Conservation (phyloP, 306 rosid species). For the Medicago arabica region DNA sequence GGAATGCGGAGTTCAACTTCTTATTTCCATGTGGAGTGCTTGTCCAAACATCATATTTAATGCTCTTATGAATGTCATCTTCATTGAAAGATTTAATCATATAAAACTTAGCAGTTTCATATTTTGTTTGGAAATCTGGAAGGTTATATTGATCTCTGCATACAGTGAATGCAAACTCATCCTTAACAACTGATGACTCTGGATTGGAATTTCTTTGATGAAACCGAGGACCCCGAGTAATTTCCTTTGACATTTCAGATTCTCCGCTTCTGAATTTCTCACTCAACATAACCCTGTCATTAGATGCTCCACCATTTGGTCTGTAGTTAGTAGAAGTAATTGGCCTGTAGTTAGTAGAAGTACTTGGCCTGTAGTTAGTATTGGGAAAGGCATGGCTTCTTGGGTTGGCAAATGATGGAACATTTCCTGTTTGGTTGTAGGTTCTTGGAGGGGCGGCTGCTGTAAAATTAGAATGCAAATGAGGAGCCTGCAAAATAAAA, state of each 20-base stretch:
- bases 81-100: conserved; percentile 89
- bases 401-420: conserved; percentile 50
- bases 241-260: conserved; percentile 53
- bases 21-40: conserved; percentile 79
- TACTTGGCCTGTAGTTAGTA: conserved; percentile 34
- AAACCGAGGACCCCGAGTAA: conserved; percentile 79
- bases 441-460: conserved; percentile 49
- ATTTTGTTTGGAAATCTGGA: conserved; percentile 62
- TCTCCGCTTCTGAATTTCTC: conserved; percentile 55
- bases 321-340: conserved; percentile 40
- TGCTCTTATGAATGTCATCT: conserved; percentile 79
- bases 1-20: conserved; percentile 71
- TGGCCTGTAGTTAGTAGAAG: conserved; percentile 36
- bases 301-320: conserved; percentile 49
- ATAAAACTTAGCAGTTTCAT: conserved; percentile 69
- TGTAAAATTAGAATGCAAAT: conserved; percentile 54
- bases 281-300: conserved; percentile 44
- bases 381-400: conserved; percentile 43
- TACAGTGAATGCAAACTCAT: conserved; percentile 46
- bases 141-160: conserved; percentile 65
- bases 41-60: conserved; percentile 87
- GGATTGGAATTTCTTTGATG: conserved; percentile 42
- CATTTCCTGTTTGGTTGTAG: conserved; percentile 49
- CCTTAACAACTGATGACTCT: conserved; percentile 51
- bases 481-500: conserved; percentile 55